Base-by-base conservation (phyloP, 306 rosid species). In the Potentilla sterilis region DNA sequence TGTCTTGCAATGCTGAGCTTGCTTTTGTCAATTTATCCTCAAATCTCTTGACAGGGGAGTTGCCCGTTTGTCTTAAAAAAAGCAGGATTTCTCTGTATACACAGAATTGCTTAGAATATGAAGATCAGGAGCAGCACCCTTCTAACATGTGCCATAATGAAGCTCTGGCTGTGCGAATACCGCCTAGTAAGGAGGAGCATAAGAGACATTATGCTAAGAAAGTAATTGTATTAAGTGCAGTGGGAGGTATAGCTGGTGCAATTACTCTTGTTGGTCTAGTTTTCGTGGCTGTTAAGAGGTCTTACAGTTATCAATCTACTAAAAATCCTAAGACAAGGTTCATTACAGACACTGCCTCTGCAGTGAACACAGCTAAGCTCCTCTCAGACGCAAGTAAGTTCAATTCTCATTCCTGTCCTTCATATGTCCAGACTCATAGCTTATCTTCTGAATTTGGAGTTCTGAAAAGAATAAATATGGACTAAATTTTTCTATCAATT, bases 331-430 rank as follows among this genome's bases (percentile, higher is more conserved):
- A 65, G 28, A 75, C 78, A 67, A 77, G 82, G 82, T 83, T 89
- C 59, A 89, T 89, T 54, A 75, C 83, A 40, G 99, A 89, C 85
- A 85, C 73, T 67, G 87, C 57, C 44, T 86, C 92, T 0, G 69
- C 91, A 73, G 77, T 70, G 21, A 88, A 85, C 90, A 92, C 97
- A 7, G 92, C 97, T 67, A 90, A 85, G 79, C 87, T 90, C 47
- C 99, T 95, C 77, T 89, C 93, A 1, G 96, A 90, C 86, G 99
- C 99, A 78, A 90, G 99, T 95, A 87, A 92, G 88, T 77, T 79
- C 16, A 59, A 12, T 57, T 62, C 82, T 82, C 81, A 79, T 77
- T 73, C 74, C 77, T 57, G 28, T 43, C 9, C 57, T 15, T 34
- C 49, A 40, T 70, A 28, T 6, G 48, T 38, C 12, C 42, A 24